A percentile compares a stretch with the other conserved stretches of the same genome.
Evolutionary conservation across 495 filamentous ascomycete species (phyloP).

Genomic region (Aspergillus mulundensis): DNA sequence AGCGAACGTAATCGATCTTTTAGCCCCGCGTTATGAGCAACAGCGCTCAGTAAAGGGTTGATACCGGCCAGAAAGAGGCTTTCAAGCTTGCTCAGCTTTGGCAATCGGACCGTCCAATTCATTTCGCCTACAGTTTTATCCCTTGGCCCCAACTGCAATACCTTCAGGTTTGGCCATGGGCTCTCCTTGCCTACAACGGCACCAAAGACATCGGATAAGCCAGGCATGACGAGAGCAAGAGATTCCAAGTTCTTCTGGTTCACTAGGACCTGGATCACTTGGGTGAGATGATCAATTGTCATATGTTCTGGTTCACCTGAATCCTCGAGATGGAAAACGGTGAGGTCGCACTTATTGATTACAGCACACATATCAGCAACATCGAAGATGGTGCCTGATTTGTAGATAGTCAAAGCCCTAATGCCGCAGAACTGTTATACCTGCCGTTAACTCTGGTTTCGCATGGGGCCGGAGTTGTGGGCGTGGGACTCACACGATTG

Average conservation of each 20-base stretch:
- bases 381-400: not conserved
- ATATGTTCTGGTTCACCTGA: not conserved
- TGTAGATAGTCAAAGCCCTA: not conserved
- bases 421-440: not conserved
- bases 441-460: too few species aligned
- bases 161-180: not conserved
- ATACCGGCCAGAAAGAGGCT: not conserved
- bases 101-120: not conserved
- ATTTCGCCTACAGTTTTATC: too few species aligned
- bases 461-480: too few species aligned
- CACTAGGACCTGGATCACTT: not conserved
- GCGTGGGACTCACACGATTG: too few species aligned
- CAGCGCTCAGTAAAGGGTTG: not conserved
- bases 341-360: not conserved
- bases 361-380: not conserved
- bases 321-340: not conserved
- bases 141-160: not conserved
- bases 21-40: not conserved
- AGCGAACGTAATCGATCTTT: too few species aligned
- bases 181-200: not conserved
- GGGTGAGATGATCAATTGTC: not conserved
- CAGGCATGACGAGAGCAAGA: too few species aligned
- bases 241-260: too few species aligned
- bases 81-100: not conserved
- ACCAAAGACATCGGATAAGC: not conserved